Percentiles rank a stretch among this genome's conserved stretches.
Evolutionary conservation across 1,139 yeast species (phyloP).

Genomic region (Diutina neorugosa): DNA sequence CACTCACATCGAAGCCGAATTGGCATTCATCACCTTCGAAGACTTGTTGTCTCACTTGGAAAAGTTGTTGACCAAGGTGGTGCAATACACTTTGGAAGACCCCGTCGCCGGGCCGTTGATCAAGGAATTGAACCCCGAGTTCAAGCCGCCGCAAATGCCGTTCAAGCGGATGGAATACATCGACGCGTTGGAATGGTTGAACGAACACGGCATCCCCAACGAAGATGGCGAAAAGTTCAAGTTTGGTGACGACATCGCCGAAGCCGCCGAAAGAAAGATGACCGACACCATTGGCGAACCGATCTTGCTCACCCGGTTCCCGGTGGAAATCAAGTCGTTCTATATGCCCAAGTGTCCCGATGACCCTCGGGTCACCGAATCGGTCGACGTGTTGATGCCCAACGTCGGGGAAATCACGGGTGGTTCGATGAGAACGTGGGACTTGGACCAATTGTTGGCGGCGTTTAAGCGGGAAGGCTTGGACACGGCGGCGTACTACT

Average conservation of each 20-base stretch:
- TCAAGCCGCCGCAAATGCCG: slow-evolving; percentile 71
- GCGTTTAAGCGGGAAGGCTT: slow-evolving; percentile 91
- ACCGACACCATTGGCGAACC: slow-evolving; percentile 91
- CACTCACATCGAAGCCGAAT: slow-evolving; percentile 93
- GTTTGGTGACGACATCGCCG: slow-evolving; percentile 98
- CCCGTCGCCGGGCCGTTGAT: slow-evolving; percentile 86
- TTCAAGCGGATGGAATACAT: slow-evolving; percentile 86
- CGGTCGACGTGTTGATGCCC: slow-evolving; percentile 97
- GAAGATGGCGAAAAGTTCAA: slow-evolving; percentile 88
- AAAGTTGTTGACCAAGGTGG: slow-evolving; percentile 53
- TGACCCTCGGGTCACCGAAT: slow-evolving; percentile 91
- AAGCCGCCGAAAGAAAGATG: slow-evolving; percentile 98
- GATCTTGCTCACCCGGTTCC: slow-evolving; percentile 85
- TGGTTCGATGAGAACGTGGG: slow-evolving; percentile 94
- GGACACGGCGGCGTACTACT: slow-evolving; percentile 70
- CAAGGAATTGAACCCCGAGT: slow-evolving; percentile 84
- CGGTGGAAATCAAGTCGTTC: slow-evolving; percentile 92
- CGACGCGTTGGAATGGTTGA: slow-evolving; percentile 90
- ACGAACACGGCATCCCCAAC: slow-evolving; percentile 86
- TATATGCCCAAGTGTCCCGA: slow-evolving; percentile 91
- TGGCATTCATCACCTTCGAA: slow-evolving; percentile 77
- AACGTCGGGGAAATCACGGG: slow-evolving; percentile 97
- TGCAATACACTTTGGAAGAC: slow-evolving; percentile 72
- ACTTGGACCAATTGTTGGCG: slow-evolving; percentile 68
- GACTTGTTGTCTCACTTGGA: slow-evolving; percentile 82